Percentiles rank a stretch among this genome's conserved stretches.
Evolutionary conservation across 305 asterid genomes (phyloP).

Genomic region (Fraxinus xanthoxyloides): DNA sequence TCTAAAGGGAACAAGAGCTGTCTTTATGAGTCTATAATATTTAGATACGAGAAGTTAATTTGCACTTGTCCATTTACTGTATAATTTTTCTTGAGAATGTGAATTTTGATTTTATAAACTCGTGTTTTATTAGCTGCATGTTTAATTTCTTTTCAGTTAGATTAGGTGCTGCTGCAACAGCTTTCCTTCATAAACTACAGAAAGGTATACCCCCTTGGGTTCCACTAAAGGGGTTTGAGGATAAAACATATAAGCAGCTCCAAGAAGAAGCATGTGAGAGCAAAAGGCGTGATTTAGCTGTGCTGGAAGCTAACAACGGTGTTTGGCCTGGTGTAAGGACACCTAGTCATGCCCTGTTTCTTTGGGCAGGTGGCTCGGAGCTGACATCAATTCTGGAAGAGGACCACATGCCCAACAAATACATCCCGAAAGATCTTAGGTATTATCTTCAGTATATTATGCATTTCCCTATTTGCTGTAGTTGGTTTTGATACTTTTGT

Average conservation of each 20-base stretch:
- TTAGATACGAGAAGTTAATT: neutral
- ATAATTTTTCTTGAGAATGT: neutral
- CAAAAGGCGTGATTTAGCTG: constrained; percentile 87
- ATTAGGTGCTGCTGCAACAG: constrained; percentile 88
- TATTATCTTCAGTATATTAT: constrained; percentile 23
- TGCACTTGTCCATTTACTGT: neutral
- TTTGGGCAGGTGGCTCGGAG: constrained; percentile 98
- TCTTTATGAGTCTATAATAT: neutral
- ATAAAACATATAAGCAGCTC: constrained; percentile 79
- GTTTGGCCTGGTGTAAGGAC: constrained; percentile 87
- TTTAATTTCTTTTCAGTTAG: constrained; percentile 58
- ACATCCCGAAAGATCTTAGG: constrained; percentile 83
- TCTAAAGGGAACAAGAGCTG: neutral
- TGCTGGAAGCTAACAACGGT: constrained; percentile 78
- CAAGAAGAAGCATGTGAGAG: constrained; percentile 89
- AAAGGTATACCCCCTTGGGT: constrained; percentile 97
- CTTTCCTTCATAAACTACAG: constrained; percentile 77
- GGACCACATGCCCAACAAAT: constrained; percentile 96
- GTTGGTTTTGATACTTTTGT: neutral
- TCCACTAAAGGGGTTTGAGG: constrained; percentile 85
- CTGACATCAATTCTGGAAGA: constrained; percentile 79
- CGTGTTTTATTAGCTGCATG: neutral
- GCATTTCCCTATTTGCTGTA: neutral
- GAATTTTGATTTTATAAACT: neutral
- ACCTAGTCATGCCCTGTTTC: constrained; percentile 88